Conservation (phyloP, 768 basidiomycete species). For the Amanita muscaria region DNA sequence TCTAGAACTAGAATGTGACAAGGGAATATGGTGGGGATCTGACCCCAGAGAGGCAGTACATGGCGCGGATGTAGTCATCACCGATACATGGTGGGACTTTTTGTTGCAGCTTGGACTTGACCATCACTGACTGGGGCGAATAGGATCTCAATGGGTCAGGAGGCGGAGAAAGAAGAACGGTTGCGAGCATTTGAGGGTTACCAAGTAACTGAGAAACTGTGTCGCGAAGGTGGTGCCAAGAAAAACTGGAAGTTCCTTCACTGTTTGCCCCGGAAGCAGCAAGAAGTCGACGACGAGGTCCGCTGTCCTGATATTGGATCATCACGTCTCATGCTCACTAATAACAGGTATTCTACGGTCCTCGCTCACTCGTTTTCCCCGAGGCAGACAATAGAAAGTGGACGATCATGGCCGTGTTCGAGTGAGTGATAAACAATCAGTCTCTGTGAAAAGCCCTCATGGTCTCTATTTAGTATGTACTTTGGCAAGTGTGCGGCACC, state of each 20-base stretch:
- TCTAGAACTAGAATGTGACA: constrained; percentile 62
- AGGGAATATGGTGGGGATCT: constrained; percentile 60
- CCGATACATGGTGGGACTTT: constrained; percentile 81
- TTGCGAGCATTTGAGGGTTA: constrained; percentile 84
- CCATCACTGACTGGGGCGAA: not conserved
- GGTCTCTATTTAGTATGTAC: constrained; percentile 27
- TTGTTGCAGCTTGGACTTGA: not conserved
- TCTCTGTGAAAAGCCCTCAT: constrained; percentile 10
- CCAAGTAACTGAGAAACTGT: constrained; percentile 87
- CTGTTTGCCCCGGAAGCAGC: constrained; percentile 84
- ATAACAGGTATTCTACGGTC: constrained; percentile 81
- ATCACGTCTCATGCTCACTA: not conserved
- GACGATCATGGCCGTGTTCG: constrained; percentile 91
- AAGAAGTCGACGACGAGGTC: constrained; percentile 97
- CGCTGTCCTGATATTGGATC: too few species aligned
- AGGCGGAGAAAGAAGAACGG: constrained; percentile 84
- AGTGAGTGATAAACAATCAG: constrained; percentile 43
- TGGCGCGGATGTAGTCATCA: constrained; percentile 90
- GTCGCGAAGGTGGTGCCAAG: constrained; percentile 72
- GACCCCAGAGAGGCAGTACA: constrained; percentile 84
- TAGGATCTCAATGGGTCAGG: constrained; percentile 99
- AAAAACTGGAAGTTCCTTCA: constrained; percentile 93
- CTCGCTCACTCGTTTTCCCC: constrained; percentile 84
- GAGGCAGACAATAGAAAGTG: constrained; percentile 97
- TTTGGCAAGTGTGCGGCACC: constrained; percentile 41